Base-by-base conservation (phyloP, 2,329 filamentous ascomycete species). In the Xylariaceae sp. region DNA sequence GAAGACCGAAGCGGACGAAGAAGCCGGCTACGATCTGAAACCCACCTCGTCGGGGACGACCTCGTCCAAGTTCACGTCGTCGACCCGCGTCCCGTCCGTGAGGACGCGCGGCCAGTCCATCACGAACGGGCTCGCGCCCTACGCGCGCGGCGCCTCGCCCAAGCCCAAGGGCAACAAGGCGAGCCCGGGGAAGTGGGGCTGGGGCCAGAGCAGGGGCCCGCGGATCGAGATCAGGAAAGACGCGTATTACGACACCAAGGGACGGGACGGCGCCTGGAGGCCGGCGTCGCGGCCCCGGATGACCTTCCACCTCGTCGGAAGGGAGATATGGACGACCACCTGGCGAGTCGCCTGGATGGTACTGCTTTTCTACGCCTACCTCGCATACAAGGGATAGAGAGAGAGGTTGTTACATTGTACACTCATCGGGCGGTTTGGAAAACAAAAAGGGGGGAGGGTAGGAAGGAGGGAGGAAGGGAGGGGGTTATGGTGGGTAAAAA, bases 331-430 rank as follows among this genome's bases (percentile, higher is more conserved):
- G 73, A 81, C 77, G 7, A 87, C 83, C 44, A 65, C 87, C 18
- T 85, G 83, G 75, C 78, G 82, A 46, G 86, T 92, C 2, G 79
- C 78, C 5, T 84, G 82, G 79, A 81, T 89, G 71, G 85, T 84
- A 19, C 71, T 87, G 44, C 62, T 76, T 14, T 86, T 86, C 70
- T 95, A 89, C 79, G 78, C 78, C 26, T 90, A 86, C 74, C 74
- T 93, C 64, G 78, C 87, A 54, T 85, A 82, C 74, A 80, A 79
- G 67, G 87, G 87, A 61, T 90, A 69, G 72, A 61, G 18, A 9
- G 23, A 40, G 44, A 37, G 14, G 26, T 10, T 29, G 6, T 29
- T 29, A 29, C 26, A 29, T n/a, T n/a, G n/a, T 29, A 6, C 10
- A 6, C 10, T 29, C 26, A 29, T 29, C 41, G 20, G 41, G 12